phyloP scores from a whole-genome alignment of 768 basidiomycete genomes.

The Floccularia luteovirens region DNA sequence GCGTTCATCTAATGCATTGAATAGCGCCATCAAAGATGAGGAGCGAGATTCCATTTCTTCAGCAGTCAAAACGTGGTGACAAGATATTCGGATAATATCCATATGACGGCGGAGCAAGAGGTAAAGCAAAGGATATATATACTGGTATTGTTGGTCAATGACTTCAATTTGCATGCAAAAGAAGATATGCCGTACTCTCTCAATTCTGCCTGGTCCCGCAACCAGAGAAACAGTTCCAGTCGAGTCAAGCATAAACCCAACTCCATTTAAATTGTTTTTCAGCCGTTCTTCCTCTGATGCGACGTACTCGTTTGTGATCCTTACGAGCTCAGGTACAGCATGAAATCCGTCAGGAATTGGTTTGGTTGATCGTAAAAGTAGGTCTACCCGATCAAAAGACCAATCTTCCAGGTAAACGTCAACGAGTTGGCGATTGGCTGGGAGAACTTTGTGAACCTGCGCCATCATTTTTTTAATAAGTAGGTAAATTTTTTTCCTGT shows the following conservation, averaged over 20 bases:
- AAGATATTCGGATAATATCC: conserved; percentile 21
- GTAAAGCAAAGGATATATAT: conserved; percentile 25
- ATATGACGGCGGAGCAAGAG: conserved; percentile 24
- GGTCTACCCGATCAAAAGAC: conserved; percentile 6
- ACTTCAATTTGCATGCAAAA: not conserved
- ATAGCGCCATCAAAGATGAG: conserved; percentile 21
- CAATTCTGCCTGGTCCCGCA: conserved; percentile 13
- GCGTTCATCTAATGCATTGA: conserved; percentile 21
- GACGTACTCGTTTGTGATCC: conserved; percentile 4
- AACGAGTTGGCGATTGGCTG: conserved; percentile 9
- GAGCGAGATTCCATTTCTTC: conserved; percentile 21
- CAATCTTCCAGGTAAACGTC: conserved; percentile 7
- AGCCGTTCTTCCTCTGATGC: conserved; percentile 9
- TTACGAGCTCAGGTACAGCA: conserved; percentile 6
- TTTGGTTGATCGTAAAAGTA: conserved; percentile 10
- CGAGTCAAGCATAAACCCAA: conserved; percentile 11
- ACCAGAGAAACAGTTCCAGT: conserved; percentile 10
- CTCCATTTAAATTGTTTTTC: conserved; percentile 7
- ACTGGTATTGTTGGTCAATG: conserved; percentile 11
- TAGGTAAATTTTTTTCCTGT: conserved; percentile 10
- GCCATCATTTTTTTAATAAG: conserved; percentile 10
- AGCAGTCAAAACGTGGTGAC: conserved; percentile 23
- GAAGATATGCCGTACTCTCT: conserved; percentile 9
- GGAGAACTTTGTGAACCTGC: conserved; percentile 3
- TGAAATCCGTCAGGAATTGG: conserved; percentile 2